A percentile compares a stretch with the other conserved stretches of the same genome.
phyloP scores from a whole-genome alignment of 1,284 basidiomycete genomes.

The Trametes versicolor region DNA sequence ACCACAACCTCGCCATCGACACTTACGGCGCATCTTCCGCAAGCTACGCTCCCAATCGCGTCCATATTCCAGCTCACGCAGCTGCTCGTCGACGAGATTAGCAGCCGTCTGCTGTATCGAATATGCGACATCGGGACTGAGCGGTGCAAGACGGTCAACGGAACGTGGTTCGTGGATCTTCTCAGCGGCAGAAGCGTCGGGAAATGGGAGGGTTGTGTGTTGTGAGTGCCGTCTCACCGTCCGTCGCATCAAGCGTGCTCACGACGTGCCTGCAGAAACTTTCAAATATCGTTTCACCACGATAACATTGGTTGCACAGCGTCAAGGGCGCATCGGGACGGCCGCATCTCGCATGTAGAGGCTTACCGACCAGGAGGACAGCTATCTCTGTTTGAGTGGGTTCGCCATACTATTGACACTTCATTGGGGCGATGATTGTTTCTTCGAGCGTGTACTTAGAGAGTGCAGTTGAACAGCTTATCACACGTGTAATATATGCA shows the following conservation, averaged over 20 bases:
- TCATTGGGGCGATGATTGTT: constrained; percentile 29
- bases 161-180: constrained; percentile 81
- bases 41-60: constrained; percentile 75
- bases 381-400: constrained; percentile 39
- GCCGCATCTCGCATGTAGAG: constrained; percentile 42
- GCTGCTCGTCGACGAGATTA: constrained; percentile 78
- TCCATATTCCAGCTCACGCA: constrained; percentile 80
- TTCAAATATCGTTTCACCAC: constrained; percentile 62
- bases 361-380: constrained; percentile 50
- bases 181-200: constrained; percentile 73
- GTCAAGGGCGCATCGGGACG: constrained; percentile 54
- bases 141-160: constrained; percentile 62
- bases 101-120: constrained; percentile 68
- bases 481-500: constrained; percentile 2
- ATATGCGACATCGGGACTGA: constrained; percentile 74
- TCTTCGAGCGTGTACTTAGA: not conserved
- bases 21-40: constrained; percentile 75
- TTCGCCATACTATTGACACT: constrained; percentile 38
- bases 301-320: constrained; percentile 66
- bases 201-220: constrained; percentile 78
- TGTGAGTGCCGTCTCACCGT: constrained; percentile 56
- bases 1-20: constrained; percentile 78
- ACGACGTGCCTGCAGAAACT: constrained; percentile 57
- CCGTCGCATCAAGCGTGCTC: not conserved
- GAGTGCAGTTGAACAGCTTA: not conserved